Evolutionary conservation across 768 basidiomycete genomes (phyloP), one percentile per base, ranked within the genome.

Genomic region (Psilocybe azurescens): DNA sequence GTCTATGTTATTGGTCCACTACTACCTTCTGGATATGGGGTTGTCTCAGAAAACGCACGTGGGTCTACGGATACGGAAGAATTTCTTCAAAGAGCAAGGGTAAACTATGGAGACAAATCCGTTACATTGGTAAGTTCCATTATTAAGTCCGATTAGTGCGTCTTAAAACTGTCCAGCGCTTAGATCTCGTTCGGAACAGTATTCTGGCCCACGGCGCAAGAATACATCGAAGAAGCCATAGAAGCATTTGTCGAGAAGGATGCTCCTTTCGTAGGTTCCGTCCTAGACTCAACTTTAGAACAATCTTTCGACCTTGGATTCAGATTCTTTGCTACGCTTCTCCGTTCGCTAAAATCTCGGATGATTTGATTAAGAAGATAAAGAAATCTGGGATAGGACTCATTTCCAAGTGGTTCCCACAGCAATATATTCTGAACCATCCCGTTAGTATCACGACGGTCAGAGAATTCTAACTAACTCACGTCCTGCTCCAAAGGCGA

Each of bases 121-220:
- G 61, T 66, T 6, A 38, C 62, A 16, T 56, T 66, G 18, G 65
- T 63, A 50, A 38, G 65, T 33, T 13, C 6, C n/a, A 32, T n/a
- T 11, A 1, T 13, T 30, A 24, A 32, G 14, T 36, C 10, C 46
- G n/a, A 10, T 36, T 20, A 33, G 18, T 29, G 5, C 24, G 2
- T 52, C 30, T 5, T 29, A 30, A 20, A 47, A 41, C 13, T 29
- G 13, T n/a, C 16, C 10, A 2, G 5, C 13, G 16, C 10, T 41
- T 30, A 65, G 64, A 56, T 65, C 2, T 61, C 64, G 4, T 65
- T 65, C 28, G 64, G 64, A 5, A 59, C 60, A 5, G 14, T 59
- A 5, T 61, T 61, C 46, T 65, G 57, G 57, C 60, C 60, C 6
- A 32, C 58, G 3, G 30, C 8, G 4, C 60, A 56, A 2, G 64